Evolutionary conservation across 768 basidiomycete species (phyloP), one percentile per base, ranked within the genome.

Genomic region (Lactifluus rugatus): DNA sequence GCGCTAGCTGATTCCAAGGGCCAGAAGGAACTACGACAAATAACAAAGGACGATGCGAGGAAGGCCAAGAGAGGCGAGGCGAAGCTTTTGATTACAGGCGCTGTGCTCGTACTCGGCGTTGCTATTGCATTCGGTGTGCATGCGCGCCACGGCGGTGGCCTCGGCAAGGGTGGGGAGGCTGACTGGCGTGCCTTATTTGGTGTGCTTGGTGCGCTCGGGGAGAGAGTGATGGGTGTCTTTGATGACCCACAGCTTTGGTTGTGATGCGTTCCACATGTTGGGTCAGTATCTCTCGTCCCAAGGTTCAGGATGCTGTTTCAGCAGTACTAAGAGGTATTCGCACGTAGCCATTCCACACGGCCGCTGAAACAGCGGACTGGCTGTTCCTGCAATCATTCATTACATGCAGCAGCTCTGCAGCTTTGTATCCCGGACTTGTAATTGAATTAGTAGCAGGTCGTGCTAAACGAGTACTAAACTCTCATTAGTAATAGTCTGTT

Each of bases 41-140:
- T 62, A 66, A 45, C 56, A 59, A 62, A 48, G 63, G 62, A 48
- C 39, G 34, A 44, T 25, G 48, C 14, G 17, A 28, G 3, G 41
- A 53, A 34, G 42, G 16, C 23, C 32, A 44, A 36, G 45, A 51
- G 41, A 62, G 57, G 61, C 42, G 56, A 65, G 64, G 66, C 65
- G 64, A 70, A 61, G 52, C 62, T 59, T 66, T 61, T 87, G 67
- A 71, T 87, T 31, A 79, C 81, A 17, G 82, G 86, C 23, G 84
- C 85, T 21, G 78, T 88, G 31, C 67, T 89, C 26, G 80, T 85
- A 13, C 72, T 89, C 5, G 85, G 85, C 13, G 79, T 87, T 21
- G 87, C 85, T 9, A 73, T 90, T 67, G 85, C 84, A 2, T 82
- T 81, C 34, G 63, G 67, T 23, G 41, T 64, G 25, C 49, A 45